Evolutionary conservation across 2,329 filamentous ascomycete species (phyloP), one percentile per base, ranked within the genome.

Genomic region (Zymoseptoria brevis): DNA sequence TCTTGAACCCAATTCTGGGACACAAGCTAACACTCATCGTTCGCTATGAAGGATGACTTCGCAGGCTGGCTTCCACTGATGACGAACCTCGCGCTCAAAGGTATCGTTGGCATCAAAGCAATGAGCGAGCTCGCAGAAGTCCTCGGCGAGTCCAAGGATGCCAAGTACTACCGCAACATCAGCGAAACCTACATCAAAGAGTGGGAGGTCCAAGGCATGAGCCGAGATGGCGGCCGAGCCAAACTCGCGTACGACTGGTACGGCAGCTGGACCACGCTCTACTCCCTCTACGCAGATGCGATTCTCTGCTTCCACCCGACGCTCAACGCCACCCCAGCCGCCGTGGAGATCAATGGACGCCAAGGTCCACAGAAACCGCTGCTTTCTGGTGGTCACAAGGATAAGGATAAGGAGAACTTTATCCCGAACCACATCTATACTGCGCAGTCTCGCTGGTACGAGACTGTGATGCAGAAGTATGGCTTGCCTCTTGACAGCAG

Each of bases 81-180:
- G 72, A 92, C 88, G 2, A 92, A 94, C 68, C 78, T 94, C 21
- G 89, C 89, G 0, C 79, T 94, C 61, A 94, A 94, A 74, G 89
- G 89, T 50, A 92, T 93, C 65, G 84, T 94, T 58, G 89, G 88
- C 21, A 87, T 93, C 72, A 84, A 86, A 70, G 88, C 88, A 22
- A 91, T 91, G 85, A 84, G 84, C 64, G 82, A 87, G 64, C 80
- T 94, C 22, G 82, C 89, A 1, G 77, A 80, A 22, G 73, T 87
- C 2, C 81, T 85, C 9, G 84, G 83, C 49, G 79, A 87, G 53
- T 68, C 76, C 2, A 74, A 76, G 2, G 83, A 89, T 58, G 79
- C 77, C 53, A 75, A 81, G 50, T 79, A 83, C 62, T 92, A 84
- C 62, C 57, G 60, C 53, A 81, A 83, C 56, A 85, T 87, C 67